A percentile compares a stretch with the other conserved stretches of the same genome.
Evolutionary conservation across 1,284 basidiomycete species (phyloP).

Genomic region (Irpex lacteus): DNA sequence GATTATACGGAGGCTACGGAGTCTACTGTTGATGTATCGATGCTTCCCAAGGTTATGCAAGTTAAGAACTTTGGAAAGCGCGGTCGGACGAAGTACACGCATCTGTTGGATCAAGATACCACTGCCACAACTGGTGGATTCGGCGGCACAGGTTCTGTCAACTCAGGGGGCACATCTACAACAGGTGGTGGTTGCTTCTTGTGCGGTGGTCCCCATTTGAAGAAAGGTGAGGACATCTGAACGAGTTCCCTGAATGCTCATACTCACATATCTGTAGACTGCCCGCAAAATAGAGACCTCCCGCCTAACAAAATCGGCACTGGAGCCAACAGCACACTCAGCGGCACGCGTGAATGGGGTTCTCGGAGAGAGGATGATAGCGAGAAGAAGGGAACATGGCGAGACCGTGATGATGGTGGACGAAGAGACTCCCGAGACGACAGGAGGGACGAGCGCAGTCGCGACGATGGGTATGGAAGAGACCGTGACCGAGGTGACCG

Average conservation of each 20-base stretch:
- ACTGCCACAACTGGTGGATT: conserved; percentile 62
- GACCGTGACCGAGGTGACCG: conserved; percentile 17
- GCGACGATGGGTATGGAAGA: conserved; percentile 15
- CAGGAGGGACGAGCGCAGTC: conserved; percentile 27
- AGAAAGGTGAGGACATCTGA: conserved; percentile 60
- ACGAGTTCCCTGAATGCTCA: background rate
- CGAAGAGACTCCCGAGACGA: conserved; percentile 21
- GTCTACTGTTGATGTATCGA: conserved; percentile 80
- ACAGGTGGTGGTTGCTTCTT: conserved; percentile 73
- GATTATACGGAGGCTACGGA: conserved; percentile 91
- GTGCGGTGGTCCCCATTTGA: conserved; percentile 89
- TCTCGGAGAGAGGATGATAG: conserved; percentile 20
- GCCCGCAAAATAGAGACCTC: conserved; percentile 65
- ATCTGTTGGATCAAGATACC: conserved; percentile 94
- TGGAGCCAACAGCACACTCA: conserved; percentile 45
- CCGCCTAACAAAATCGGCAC: conserved; percentile 40
- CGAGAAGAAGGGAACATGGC: conserved; percentile 39
- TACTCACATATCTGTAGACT: conserved; percentile 45
- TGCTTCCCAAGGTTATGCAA: conserved; percentile 95
- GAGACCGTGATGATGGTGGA: conserved; percentile 34
- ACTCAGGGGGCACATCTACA: conserved; percentile 52
- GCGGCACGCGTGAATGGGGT: conserved; percentile 38
- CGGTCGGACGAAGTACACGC: conserved; percentile 92
- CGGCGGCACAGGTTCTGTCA: conserved; percentile 60
- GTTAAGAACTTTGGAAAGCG: conserved; percentile 95